Percentiles rank a stretch among this genome's conserved stretches.
phyloP scores from a whole-genome alignment of 345 rosid species.

The Rhodamnia argentea region DNA sequence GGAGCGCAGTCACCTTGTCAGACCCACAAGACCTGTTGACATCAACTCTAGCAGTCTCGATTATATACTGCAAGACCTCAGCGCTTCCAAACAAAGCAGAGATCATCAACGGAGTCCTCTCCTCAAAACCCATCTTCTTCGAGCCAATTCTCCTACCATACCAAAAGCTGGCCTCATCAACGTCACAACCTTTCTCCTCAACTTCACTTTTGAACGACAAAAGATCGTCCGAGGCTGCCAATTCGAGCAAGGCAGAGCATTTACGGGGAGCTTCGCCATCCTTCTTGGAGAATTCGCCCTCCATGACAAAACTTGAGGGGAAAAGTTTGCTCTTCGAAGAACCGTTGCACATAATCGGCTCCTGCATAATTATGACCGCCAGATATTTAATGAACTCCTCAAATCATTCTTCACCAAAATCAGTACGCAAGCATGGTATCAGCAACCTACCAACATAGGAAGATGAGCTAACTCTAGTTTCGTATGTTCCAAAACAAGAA shows the following conservation, averaged over 20 bases:
- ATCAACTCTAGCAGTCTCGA: slow-evolving; percentile 35
- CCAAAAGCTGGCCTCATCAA: slow-evolving; percentile 61
- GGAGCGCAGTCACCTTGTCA: slow-evolving; percentile 79
- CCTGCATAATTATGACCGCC: slow-evolving; percentile 25
- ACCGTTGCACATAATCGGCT: slow-evolving; percentile 39
- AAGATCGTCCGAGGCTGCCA: slow-evolving; percentile 63
- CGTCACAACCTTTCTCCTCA: slow-evolving; percentile 38
- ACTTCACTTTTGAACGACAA: slow-evolving; percentile 38
- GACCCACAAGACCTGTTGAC: slow-evolving; percentile 58
- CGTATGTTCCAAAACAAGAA: background rate
- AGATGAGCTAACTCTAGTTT: background rate
- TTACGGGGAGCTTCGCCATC: slow-evolving; percentile 14
- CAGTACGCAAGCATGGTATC: background rate
- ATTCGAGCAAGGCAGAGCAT: slow-evolving; percentile 57
- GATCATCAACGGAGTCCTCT: slow-evolving; percentile 75
- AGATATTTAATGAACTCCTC: background rate
- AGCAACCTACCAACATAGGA: background rate
- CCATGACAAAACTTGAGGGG: slow-evolving; percentile 33
- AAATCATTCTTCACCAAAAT: background rate
- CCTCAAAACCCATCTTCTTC: slow-evolving; percentile 74
- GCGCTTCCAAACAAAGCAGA: slow-evolving; percentile 77
- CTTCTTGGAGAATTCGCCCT: slow-evolving; percentile 17
- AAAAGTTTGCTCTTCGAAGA: slow-evolving; percentile 27
- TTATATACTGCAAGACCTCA: slow-evolving; percentile 46
- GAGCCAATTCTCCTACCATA: slow-evolving; percentile 61